A percentile compares a stretch with the other conserved stretches of the same genome.
phyloP scores from a whole-genome alignment of 371 early-diverging fungal genomes.

The Mortierella sp. region DNA sequence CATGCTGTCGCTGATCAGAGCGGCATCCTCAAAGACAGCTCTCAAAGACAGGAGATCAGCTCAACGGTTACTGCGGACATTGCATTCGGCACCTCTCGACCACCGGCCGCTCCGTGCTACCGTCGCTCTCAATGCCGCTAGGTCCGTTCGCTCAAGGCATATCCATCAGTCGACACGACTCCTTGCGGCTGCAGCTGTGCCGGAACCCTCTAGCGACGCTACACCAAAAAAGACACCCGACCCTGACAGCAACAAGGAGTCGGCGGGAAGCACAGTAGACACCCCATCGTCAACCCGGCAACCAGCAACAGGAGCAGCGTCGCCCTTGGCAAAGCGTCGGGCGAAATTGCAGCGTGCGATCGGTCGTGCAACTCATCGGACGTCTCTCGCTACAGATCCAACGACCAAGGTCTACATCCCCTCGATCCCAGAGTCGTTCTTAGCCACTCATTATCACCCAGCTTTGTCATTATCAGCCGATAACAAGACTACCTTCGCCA shows the following conservation, averaged over 20 bases:
- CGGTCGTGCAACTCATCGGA: not conserved
- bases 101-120: slow-evolving; percentile 5
- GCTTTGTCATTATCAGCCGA: slow-evolving; percentile 4
- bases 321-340: slow-evolving; percentile 19
- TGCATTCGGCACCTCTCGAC: not conserved
- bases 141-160: not conserved
- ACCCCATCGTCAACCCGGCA: not conserved
- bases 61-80: not conserved
- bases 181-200: not conserved
- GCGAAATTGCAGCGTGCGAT: slow-evolving; percentile 19
- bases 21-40: slow-evolving; percentile 3
- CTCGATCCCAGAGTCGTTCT: slow-evolving; percentile 34
- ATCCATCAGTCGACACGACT: not conserved
- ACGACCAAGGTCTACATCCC: slow-evolving; percentile 33
- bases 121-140: not conserved
- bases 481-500: slow-evolving; percentile 7
- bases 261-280: not conserved
- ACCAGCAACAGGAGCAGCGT: not conserved
- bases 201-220: not conserved
- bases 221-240: slow-evolving; percentile 2
- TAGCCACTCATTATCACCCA: slow-evolving; percentile 25
- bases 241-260: not conserved
- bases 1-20: slow-evolving; percentile 42
- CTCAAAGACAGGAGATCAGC: not conserved
- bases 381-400: slow-evolving; percentile 5